phyloP scores from a whole-genome alignment of 805 yeast genomes.

The Lachancea nothofagi region DNA sequence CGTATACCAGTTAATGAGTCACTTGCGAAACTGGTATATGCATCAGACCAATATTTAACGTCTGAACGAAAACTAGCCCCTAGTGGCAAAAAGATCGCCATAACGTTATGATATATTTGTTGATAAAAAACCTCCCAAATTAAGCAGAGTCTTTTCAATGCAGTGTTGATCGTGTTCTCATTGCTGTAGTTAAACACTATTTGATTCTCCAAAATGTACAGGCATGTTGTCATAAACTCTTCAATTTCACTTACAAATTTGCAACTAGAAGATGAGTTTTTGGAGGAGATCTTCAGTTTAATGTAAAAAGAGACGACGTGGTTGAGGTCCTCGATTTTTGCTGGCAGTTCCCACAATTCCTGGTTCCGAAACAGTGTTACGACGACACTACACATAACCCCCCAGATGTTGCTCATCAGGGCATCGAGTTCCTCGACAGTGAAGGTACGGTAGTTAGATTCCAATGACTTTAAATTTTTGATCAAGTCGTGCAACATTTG shows the following conservation, averaged over 20 bases:
- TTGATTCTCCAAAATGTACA: slow-evolving; percentile 38
- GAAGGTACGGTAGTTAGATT: slow-evolving; percentile 28
- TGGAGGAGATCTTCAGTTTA: slow-evolving; percentile 24
- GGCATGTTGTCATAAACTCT: slow-evolving; percentile 30
- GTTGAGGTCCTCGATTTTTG: slow-evolving; percentile 26
- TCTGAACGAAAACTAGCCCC: slow-evolving; percentile 26
- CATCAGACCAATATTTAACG: slow-evolving; percentile 29
- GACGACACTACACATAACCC: slow-evolving; percentile 26
- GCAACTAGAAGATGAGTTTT: slow-evolving; percentile 21
- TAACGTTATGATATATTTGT: slow-evolving; percentile 51
- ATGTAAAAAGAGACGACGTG: slow-evolving; percentile 24
- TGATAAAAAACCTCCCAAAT: slow-evolving; percentile 56
- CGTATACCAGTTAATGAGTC: neutral
- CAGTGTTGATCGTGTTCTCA: slow-evolving; percentile 33
- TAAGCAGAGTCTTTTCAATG: slow-evolving; percentile 34
- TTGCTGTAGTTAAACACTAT: slow-evolving; percentile 31
- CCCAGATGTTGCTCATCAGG: slow-evolving; percentile 30
- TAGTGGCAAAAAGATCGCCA: slow-evolving; percentile 58
- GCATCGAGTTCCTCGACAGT: slow-evolving; percentile 27
- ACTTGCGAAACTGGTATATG: neutral
- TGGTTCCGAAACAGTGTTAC: slow-evolving; percentile 28
- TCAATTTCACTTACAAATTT: slow-evolving; percentile 26
- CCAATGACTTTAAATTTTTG: slow-evolving; percentile 29
- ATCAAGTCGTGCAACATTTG: slow-evolving; percentile 29
- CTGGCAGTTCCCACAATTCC: slow-evolving; percentile 30